Evolutionary conservation across 2,329 filamentous ascomycete species (phyloP).

Genomic region (Myriosclerotinia curreyana): DNA sequence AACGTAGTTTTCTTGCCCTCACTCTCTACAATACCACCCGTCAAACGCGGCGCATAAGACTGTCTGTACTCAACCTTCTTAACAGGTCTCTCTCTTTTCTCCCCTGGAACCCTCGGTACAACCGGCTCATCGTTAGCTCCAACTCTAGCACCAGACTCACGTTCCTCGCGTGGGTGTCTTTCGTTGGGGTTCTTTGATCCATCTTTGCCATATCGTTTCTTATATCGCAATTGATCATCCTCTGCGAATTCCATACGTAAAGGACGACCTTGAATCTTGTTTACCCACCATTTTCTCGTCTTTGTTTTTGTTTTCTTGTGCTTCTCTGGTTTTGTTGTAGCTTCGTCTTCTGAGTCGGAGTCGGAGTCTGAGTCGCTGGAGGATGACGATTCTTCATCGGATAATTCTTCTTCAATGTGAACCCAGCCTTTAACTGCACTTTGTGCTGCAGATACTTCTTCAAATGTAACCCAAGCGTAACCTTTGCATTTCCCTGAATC

Average conservation of each 20-base stretch:
- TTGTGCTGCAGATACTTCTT: constrained; percentile 69
- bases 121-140: constrained; percentile 34
- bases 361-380: constrained; percentile 35
- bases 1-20: constrained; percentile 82
- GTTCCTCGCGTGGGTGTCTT: constrained; percentile 15
- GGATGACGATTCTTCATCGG: constrained; percentile 35
- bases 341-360: constrained; percentile 42
- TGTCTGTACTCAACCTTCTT: constrained; percentile 48
- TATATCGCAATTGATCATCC: constrained; percentile 83
- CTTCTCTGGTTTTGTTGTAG: constrained; percentile 41
- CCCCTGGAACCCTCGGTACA: constrained; percentile 26
- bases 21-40: constrained; percentile 73
- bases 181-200: constrained; percentile 43
- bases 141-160: constrained; percentile 22
- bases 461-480: constrained; percentile 92
- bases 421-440: constrained; percentile 79
- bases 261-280: constrained; percentile 73
- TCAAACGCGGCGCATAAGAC: constrained; percentile 59
- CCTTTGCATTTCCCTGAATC: constrained; percentile 98
- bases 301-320: constrained; percentile 57
- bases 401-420: constrained; percentile 57
- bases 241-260: constrained; percentile 92
- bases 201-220: constrained; percentile 87
- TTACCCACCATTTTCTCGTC: constrained; percentile 77
- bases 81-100: constrained; percentile 26